Evolutionary conservation across 2,329 filamentous ascomycete species (phyloP).

Genomic region (Monosporascus sp.): DNA sequence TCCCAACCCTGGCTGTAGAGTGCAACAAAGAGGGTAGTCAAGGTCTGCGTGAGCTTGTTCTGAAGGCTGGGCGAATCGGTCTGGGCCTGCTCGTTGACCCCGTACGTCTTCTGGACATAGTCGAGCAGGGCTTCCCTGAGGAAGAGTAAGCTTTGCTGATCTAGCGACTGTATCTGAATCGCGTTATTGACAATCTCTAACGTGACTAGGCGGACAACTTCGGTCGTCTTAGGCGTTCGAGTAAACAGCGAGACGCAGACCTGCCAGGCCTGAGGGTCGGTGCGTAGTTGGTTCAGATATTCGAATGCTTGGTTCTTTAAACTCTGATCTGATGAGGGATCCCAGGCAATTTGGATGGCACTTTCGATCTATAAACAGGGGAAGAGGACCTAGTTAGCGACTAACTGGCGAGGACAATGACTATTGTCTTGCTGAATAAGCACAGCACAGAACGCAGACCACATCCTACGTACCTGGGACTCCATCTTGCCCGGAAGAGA

Average conservation of each 20-base stretch:
- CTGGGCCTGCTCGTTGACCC: conserved; percentile 47
- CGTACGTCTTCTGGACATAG: conserved; percentile 75
- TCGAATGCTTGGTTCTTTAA: conserved; percentile 80
- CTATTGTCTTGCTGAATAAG: conserved; percentile 1
- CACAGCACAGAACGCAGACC: neutral
- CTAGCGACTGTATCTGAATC: conserved; percentile 72
- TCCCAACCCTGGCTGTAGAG: conserved; percentile 85
- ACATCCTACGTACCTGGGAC: conserved; percentile 2
- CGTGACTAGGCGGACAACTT: conserved; percentile 82
- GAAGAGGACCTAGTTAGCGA: conserved; percentile 9
- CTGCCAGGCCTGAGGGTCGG: conserved; percentile 84
- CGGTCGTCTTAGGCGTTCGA: conserved; percentile 66
- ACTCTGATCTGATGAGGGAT: conserved; percentile 67
- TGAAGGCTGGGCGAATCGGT: conserved; percentile 75
- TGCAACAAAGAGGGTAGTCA: conserved; percentile 88
- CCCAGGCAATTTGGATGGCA: conserved; percentile 90
- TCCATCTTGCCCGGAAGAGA: conserved; percentile 7
- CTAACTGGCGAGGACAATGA: neutral
- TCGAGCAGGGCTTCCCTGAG: conserved; percentile 77
- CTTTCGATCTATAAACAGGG: conserved; percentile 66
- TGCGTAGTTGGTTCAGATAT: conserved; percentile 71
- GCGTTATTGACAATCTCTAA: conserved; percentile 93
- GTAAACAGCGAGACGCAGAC: conserved; percentile 83
- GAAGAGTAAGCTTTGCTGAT: conserved; percentile 64
- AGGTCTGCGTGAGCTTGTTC: conserved; percentile 94